Percentiles rank a stretch among this genome's conserved stretches.
Evolutionary conservation across 2,329 filamentous ascomycete genomes (phyloP).

Genomic region (Trichothecium sympodiale): DNA sequence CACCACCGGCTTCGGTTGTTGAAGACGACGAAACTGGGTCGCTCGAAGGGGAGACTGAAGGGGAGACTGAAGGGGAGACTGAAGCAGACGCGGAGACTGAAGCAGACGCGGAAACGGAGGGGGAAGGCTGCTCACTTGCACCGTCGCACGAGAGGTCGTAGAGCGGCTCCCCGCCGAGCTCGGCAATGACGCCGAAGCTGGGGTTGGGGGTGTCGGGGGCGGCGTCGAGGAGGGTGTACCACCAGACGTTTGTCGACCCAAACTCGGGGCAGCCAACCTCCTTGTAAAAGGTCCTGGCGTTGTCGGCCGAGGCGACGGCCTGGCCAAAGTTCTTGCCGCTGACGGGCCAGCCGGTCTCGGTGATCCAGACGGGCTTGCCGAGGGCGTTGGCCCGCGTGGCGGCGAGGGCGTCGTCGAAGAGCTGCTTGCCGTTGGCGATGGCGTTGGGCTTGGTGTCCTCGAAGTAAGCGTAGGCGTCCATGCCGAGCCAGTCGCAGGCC

Average conservation of each 20-base stretch:
- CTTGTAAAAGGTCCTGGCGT: constrained; percentile 74
- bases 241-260: constrained; percentile 57
- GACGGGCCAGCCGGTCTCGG: constrained; percentile 81
- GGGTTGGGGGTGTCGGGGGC: constrained; percentile 48
- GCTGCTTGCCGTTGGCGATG: constrained; percentile 49
- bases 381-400: constrained; percentile 46
- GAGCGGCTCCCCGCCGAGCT: constrained; percentile 41
- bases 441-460: constrained; percentile 57
- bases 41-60: no score
- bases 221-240: constrained; percentile 66
- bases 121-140: no score
- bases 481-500: constrained; percentile 66
- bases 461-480: constrained; percentile 82
- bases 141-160: constrained; percentile 51
- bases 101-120: no score
- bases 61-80: no score
- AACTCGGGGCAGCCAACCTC: constrained; percentile 64
- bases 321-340: constrained; percentile 51
- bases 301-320: constrained; percentile 51
- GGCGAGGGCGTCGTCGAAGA: constrained; percentile 58
- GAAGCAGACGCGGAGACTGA: no score
- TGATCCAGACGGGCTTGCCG: constrained; percentile 71
- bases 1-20: neutral
- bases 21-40: neutral
- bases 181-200: constrained; percentile 59